A percentile compares a stretch with the other conserved stretches of the same genome.
Evolutionary conservation across 2,329 filamentous ascomycete genomes (phyloP).

Genomic region (Tolypocladium cylindrosporum): DNA sequence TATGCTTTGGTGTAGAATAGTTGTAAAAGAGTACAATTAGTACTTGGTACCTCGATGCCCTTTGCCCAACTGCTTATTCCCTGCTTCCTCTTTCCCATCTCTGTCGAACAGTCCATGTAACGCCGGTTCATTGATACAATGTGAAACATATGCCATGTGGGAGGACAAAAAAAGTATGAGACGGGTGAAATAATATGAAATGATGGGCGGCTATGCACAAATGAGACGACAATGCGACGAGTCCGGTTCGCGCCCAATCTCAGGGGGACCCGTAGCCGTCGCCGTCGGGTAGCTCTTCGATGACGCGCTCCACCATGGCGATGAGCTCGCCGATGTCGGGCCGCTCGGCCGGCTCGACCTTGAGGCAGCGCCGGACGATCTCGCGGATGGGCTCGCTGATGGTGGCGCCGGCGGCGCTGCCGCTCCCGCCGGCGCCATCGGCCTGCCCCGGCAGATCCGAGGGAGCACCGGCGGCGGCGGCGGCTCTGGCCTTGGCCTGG

Average conservation of each 20-base stretch:
- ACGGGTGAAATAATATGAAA: not conserved
- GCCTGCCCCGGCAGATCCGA: not conserved
- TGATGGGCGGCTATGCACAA: not conserved
- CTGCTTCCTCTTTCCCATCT: not conserved
- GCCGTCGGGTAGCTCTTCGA: slow-evolving; percentile 34
- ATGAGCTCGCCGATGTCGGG: slow-evolving; percentile 84
- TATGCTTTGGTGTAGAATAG: not conserved
- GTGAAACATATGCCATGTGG: not conserved
- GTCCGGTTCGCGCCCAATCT: not conserved
- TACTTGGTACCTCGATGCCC: not conserved
- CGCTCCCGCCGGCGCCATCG: slow-evolving; percentile 6
- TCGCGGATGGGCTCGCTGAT: slow-evolving; percentile 81
- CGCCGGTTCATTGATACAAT: not conserved
- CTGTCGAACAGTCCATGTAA: not conserved
- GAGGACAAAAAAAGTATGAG: not conserved
- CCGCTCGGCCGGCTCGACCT: slow-evolving; percentile 76
- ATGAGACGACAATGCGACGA: not conserved
- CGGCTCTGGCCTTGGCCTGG: slow-evolving; percentile 18
- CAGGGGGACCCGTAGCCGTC: not conserved
- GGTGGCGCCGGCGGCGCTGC: slow-evolving; percentile 25
- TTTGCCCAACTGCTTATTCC: not conserved
- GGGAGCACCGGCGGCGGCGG: slow-evolving; percentile 15
- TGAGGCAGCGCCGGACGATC: slow-evolving; percentile 76
- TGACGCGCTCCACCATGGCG: slow-evolving; percentile 61
- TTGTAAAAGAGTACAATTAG: not conserved